These are phyloP conservation scores for Dacryopinax primogenitus DNA, from an alignment of 768 basidiomycete species.

Conservation along the genomic window DNA sequence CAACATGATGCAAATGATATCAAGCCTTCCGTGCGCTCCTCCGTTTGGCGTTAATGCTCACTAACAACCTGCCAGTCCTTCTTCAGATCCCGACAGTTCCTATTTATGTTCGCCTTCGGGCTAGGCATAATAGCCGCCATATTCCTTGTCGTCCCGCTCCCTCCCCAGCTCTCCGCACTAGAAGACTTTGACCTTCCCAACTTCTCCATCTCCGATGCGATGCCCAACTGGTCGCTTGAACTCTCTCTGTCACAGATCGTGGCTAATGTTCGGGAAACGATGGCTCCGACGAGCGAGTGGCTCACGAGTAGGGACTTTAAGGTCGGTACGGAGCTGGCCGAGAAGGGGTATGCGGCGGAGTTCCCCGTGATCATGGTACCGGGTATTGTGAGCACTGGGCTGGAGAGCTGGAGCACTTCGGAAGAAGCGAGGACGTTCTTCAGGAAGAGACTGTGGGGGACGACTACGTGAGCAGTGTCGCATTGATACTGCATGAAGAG, in stretches of 20 bases:
- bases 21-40: neutral
- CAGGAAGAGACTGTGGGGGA: constrained; percentile 58
- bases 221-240: constrained; percentile 32
- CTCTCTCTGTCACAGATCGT: constrained; percentile 56
- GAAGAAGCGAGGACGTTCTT: constrained; percentile 80
- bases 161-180: constrained; percentile 50
- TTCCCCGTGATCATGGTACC: constrained; percentile 79
- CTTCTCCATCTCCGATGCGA: constrained; percentile 38
- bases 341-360: constrained; percentile 36
- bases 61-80: neutral
- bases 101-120: constrained; percentile 62
- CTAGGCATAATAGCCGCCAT: constrained; percentile 53
- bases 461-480: constrained; percentile 15
- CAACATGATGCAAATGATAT: neutral
- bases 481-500: constrained; percentile 11
- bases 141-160: constrained; percentile 55
- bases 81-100: constrained; percentile 32
- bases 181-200: constrained; percentile 59
- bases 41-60: neutral
- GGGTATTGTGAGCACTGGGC: constrained; percentile 79
- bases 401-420: constrained; percentile 89
- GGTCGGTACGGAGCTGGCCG: constrained; percentile 22
- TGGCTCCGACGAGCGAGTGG: neutral
- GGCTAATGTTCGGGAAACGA: constrained; percentile 60
- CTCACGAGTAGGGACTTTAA: constrained; percentile 25